Conservation (phyloP, 2,329 filamentous ascomycete genomes). For the Alternaria brassicae region DNA sequence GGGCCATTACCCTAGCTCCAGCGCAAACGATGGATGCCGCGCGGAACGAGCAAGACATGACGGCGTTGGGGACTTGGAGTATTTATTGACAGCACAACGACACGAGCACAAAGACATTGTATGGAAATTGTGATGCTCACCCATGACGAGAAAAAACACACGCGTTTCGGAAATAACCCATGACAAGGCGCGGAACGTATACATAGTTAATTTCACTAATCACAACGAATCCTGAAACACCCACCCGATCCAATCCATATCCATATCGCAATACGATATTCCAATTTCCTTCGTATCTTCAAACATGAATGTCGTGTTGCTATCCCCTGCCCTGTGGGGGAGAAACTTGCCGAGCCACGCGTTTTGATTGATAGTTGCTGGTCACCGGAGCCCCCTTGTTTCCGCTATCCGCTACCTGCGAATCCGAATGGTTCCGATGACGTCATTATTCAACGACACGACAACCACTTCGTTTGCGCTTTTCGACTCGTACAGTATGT, state of each 20-base stretch:
- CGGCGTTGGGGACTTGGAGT: not conserved
- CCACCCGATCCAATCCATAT: too few species aligned
- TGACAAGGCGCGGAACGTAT: too few species aligned
- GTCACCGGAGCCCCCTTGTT: not conserved
- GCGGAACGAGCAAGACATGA: not conserved
- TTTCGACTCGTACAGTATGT: too few species aligned
- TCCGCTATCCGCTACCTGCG: not conserved
- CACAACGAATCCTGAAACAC: too few species aligned
- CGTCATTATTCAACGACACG: not conserved
- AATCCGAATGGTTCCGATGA: not conserved
- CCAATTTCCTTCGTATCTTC: not conserved
- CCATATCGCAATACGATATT: too few species aligned
- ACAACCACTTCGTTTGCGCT: too few species aligned
- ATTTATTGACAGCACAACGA: not conserved
- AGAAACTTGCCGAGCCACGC: not conserved
- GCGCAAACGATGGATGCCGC: not conserved
- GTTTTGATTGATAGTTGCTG: too few species aligned
- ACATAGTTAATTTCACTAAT: not conserved
- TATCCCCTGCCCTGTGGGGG: too few species aligned
- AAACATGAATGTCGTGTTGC: not conserved
- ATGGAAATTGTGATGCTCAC: not conserved
- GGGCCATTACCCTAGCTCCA: not conserved
- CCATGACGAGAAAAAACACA: not conserved
- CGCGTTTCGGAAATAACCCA: not conserved
- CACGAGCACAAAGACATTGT: not conserved